Base-by-base conservation (phyloP, 2,329 filamentous ascomycete genomes). In the Cryphonectria nitschkei region DNA sequence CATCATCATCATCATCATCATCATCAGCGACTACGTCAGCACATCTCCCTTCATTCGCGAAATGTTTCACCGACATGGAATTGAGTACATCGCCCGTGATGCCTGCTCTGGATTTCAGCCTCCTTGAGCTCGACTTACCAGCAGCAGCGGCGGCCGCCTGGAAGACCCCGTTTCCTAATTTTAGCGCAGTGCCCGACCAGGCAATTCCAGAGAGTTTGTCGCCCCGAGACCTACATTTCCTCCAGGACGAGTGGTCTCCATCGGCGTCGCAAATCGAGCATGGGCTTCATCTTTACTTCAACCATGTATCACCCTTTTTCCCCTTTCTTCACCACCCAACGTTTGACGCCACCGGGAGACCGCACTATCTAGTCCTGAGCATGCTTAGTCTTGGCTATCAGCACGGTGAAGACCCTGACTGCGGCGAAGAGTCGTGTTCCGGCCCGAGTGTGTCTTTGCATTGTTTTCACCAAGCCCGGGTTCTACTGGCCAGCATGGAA, bases 361-460 rank as follows among this genome's bases (percentile, higher is more conserved):
- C 80, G 34, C 68, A 56, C 7, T 70, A 78, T 34, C 70, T 83
- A 34, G 70, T 79, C 4, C 75, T 82, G 8, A 76, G 77, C 71
- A 81, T 83, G 66, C 77, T 83, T 19, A 80, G 74, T 3, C 75
- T 83, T 2, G 80, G 75, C 7, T 82, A 81, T 52, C 81, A 83
- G 70, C 76, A 83, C 62, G 80, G 80, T 22, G 76, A 79, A 29
- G 80, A 81, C 66, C 80, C 80, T 7, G 80, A 81, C 22, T 73
- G 72, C 29, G 73, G 68, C 8, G 69, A 78, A 32, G 65, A 77
- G 62, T 54, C 68, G 50, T 75, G 75, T 7, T 78, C 78, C 39
- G 78, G 78, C 2, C 62, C 66, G 14, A 72, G n/a, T 39, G 70
- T 82, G 29, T 81, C 81, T 7, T 56, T 62, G 37, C 76, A 76